Conservation (phyloP, 1,284 basidiomycete genomes). For the Cryptococcus jaspeensis region DNA sequence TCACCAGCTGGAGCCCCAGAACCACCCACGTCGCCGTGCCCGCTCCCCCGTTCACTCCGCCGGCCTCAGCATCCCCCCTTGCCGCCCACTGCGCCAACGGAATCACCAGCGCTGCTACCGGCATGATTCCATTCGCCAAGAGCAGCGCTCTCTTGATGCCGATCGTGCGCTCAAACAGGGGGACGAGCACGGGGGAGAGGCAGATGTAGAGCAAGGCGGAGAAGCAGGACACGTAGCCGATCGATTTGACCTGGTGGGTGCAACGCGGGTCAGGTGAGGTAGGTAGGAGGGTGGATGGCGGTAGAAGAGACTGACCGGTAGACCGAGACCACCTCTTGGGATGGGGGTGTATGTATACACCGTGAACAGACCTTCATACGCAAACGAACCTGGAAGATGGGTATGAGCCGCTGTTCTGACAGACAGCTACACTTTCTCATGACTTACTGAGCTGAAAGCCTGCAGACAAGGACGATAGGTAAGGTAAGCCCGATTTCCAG, state of each 20-base stretch:
- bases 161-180: constrained; percentile 12
- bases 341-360: constrained; percentile 11
- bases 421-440: too few relatives aligned
- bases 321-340: not conserved
- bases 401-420: too few relatives aligned
- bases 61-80: not conserved
- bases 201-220: constrained; percentile 17
- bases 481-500: too few relatives aligned
- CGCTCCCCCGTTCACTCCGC: not conserved
- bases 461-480: too few relatives aligned
- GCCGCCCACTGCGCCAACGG: constrained; percentile 22
- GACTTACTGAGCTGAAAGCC: too few relatives aligned
- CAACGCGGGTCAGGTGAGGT: constrained; percentile 23
- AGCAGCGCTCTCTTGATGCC: constrained; percentile 9
- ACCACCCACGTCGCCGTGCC: constrained; percentile 10
- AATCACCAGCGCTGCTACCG: constrained; percentile 14
- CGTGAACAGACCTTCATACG: constrained; percentile 27
- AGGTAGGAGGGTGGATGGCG: constrained; percentile 20
- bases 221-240: constrained; percentile 20
- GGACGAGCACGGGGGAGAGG: constrained; percentile 20
- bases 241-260: constrained; percentile 23
- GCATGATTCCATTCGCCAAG: constrained; percentile 14
- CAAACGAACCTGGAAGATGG: constrained; percentile 17
- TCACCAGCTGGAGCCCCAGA: not conserved
- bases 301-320: too few relatives aligned